Evolutionary conservation across 768 basidiomycete species (phyloP).

Genomic region (Tulasnella sp.): DNA sequence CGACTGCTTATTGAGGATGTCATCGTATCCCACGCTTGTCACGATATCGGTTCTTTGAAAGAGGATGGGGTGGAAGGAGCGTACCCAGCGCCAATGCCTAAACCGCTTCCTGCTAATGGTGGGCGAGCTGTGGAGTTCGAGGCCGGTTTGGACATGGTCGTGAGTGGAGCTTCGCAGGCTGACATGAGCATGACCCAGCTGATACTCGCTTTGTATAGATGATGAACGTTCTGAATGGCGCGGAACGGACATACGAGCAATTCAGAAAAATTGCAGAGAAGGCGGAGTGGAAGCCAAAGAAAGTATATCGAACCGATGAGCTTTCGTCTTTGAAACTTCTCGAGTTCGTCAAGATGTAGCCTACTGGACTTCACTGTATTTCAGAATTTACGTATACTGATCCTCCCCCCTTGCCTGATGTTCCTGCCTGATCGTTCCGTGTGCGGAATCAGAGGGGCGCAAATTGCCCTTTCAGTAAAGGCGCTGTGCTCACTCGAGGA

Average conservation of each 20-base stretch:
- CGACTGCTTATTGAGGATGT: not conserved
- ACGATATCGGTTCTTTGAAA: not conserved
- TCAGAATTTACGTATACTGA: no score
- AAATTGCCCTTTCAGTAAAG: no score
- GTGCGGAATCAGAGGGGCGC: no score
- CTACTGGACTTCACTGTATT: no score
- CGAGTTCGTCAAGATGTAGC: conserved; percentile 3
- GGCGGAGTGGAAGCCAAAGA: conserved; percentile 3
- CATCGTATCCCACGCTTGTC: not conserved
- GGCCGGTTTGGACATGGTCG: not conserved
- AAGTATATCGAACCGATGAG: not conserved
- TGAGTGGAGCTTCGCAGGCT: no score
- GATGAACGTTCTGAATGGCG: not conserved
- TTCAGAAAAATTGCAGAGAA: not conserved
- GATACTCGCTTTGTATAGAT: not conserved
- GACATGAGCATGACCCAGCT: no score
- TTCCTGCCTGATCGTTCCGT: no score
- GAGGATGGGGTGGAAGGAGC: conserved; percentile 9
- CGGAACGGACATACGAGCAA: not conserved
- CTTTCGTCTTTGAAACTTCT: conserved; percentile 1
- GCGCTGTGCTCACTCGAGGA: no score
- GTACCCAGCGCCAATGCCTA: conserved; percentile 2
- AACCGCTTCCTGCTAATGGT: not conserved
- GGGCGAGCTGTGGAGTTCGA: conserved; percentile 21
- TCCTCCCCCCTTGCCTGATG: no score